Base-by-base conservation (phyloP, 768 basidiomycete genomes). In the Leucogyrophana mollusca region DNA sequence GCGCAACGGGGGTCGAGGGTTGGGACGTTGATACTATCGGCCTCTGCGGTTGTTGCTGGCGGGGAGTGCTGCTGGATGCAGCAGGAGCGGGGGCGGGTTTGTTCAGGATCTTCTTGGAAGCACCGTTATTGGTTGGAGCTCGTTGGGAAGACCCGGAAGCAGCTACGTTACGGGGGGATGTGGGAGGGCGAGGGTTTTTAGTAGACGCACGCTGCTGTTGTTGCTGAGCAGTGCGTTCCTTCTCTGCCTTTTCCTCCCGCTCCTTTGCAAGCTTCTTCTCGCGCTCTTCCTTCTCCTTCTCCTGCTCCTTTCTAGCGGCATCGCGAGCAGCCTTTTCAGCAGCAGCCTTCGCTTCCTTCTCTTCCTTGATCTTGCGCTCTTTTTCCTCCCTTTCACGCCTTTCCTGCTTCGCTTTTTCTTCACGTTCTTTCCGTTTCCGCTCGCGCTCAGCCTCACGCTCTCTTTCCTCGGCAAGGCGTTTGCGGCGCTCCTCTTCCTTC, bases 401-500 rank as follows among this genome's bases (percentile, higher is more conserved):
- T 45, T 80, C 79, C 21, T 69, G 66, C 55, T 66, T 74, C 25
- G 57, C 66, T 48, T 70, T 80, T 55, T 89, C 85, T 59, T 89
- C 87, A 66, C 79, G 82, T 70, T 89, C 85, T 62, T 77, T 83
- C 51, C 78, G 78, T 69, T 85, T 83, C 49, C 80, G 74, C 52
- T 90, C 86, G 11, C 83, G 78, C 58, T 91, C 88, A 13, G 76
- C 81, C 54, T 90, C 85, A 11, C 82, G 81, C 53, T 91, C 88
- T 56, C 84, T 83, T 66, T 93, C 90, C 57, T 92, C 87, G 30
- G 83, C 79, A 49, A 82, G 66, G 20, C 89, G 83, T 60, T 83
- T 82, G 46, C 87, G 80, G 23, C 76, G 72, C 62, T 94, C 91
- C 64, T 96, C 94, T 35, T 93, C 92, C 60, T 85, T 90, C 46